Conservation (phyloP, 2,329 filamentous ascomycete genomes). For the Colletotrichum sp. region DNA sequence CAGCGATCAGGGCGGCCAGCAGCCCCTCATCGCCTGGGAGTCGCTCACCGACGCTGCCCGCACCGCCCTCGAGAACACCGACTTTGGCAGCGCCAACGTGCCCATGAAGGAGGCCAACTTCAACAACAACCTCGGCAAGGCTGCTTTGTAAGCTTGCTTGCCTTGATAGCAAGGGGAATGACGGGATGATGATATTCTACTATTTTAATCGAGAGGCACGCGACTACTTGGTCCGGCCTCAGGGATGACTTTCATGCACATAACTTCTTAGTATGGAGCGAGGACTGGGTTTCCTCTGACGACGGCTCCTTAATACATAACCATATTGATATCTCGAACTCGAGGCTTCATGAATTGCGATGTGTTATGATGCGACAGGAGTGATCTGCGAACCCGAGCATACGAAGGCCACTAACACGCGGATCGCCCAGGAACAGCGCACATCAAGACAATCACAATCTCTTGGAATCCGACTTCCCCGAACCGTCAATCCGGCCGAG, state of each 20-base stretch:
- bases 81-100: constrained; percentile 45
- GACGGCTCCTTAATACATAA: constrained; percentile 6
- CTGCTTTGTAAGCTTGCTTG: neutral
- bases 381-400: neutral
- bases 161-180: neutral
- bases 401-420: neutral
- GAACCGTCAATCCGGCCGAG: neutral
- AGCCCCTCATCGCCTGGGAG: constrained; percentile 47
- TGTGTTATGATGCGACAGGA: neutral
- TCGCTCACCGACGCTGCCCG: constrained; percentile 35
- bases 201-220: constrained; percentile 1
- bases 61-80: constrained; percentile 36
- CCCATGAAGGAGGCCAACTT: constrained; percentile 34
- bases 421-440: neutral
- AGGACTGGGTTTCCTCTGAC: neutral
- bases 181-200: neutral
- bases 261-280: neutral
- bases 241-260: constrained; percentile 8
- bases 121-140: constrained; percentile 17
- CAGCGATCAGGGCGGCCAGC: constrained; percentile 35
- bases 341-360: neutral
- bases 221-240: neutral
- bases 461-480: neutral
- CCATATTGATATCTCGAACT: neutral
- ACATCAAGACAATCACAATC: neutral